Percentiles rank a stretch among this genome's conserved stretches.
Evolutionary conservation across 139 green algal species (phyloP).

Genomic region (Pseudopediastrum boryanum): DNA sequence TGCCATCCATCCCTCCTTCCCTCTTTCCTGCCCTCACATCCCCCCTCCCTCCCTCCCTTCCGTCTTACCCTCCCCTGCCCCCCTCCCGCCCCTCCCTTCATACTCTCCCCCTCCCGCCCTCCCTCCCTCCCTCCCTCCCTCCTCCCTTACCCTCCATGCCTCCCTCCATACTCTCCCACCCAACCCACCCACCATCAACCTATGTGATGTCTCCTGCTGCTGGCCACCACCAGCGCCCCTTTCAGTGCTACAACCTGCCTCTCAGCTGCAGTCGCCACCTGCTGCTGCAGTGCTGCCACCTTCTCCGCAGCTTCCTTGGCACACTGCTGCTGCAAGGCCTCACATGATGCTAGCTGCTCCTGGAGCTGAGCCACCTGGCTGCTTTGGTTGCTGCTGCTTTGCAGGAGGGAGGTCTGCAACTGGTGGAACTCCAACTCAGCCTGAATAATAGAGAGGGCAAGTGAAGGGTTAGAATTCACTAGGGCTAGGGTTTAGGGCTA

Average conservation of each 20-base stretch:
- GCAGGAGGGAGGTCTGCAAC: neutral
- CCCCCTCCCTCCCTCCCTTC: no score
- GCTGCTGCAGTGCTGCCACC: neutral
- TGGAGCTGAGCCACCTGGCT: slow-evolving; percentile 19
- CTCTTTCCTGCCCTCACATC: no score
- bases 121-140: no score
- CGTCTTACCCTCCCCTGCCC: no score
- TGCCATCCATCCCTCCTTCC: no score
- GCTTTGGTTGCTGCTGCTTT: slow-evolving; percentile 22
- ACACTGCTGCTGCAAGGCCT: neutral
- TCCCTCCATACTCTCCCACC: no score
- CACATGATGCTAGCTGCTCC: slow-evolving; percentile 15
- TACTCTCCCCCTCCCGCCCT: no score
- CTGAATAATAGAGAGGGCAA: neutral
- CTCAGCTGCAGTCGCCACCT: neutral
- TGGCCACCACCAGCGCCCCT: neutral
- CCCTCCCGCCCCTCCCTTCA: no score
- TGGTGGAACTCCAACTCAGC: neutral
- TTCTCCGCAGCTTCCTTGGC: neutral
- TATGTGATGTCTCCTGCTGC: slow-evolving; percentile 5
- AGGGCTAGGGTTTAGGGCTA: neutral
- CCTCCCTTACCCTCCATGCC: no score
- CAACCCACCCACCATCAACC: neutral
- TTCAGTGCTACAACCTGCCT: slow-evolving; percentile 9
- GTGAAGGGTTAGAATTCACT: neutral